Base-by-base conservation (phyloP, 768 basidiomycete genomes). In the Kockovaella imperatae region DNA sequence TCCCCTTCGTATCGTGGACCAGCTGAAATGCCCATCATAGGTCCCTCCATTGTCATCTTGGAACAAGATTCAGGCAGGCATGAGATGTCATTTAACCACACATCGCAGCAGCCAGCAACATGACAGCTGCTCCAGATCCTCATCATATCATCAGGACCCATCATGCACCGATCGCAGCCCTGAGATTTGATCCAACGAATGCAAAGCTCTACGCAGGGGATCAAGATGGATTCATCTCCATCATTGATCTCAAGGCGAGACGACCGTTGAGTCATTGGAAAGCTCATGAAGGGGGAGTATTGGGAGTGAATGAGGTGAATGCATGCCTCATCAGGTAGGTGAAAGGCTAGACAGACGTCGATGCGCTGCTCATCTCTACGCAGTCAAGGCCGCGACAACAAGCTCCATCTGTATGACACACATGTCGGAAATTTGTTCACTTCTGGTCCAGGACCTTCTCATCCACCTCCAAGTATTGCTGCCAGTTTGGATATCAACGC, bases 401-500 rank as follows among this genome's bases (percentile, higher is more conserved):
- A 53, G 4, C 57, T 68, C 2, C 62, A 62, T 40, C 52, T 71
- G 25, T 60, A 68, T 49, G 51, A 56, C 15, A 30, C 42, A 8
- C 52, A 42, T 0, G 31, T 26, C 7, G 18, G 23, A 17, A 20
- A 23, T 4, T 23, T 36, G 7, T 24, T 40, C 13, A 15, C 28
- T 10, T 15, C 42, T 26, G 25, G 29, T n/a, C 23, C 45, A 24
- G 24, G 44, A 21, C 31, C 45, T 18, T 6, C 29, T 23, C 25
- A 25, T n/a, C 2, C 24, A 7, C 4, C 29, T 30, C 50, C 49
- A 25, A 35, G 24, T 35, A 67, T 86, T 3, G 65, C 72, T 10
- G 83, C 82, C 58, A 83, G 84, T 0, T 72, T 97, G 68, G 86
- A 89, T 60, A 82, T 91, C 50, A 99, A 99, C 64, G 83, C 93